Percentiles rank a stretch among this genome's conserved stretches.
phyloP scores from a whole-genome alignment of 192 early-diverging fungal species.

The Lobosporangium transversale region DNA sequence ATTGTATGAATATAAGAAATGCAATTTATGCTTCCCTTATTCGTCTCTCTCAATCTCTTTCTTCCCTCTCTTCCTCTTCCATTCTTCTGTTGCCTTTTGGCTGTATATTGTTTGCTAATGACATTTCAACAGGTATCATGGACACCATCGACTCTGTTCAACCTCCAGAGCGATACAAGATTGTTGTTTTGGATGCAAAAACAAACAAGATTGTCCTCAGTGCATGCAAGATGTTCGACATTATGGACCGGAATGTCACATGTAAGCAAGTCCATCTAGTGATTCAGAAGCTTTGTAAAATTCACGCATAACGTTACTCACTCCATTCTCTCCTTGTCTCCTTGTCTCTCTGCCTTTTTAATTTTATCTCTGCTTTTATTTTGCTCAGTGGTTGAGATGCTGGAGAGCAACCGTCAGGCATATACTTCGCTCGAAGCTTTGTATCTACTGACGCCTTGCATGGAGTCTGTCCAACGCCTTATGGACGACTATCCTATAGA shows the following conservation, averaged over 20 bases:
- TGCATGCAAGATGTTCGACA: conserved; percentile 80
- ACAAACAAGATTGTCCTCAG: conserved; percentile 77
- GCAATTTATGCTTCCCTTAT: no score
- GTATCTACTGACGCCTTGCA: conserved; percentile 68
- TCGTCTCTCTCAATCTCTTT: not conserved
- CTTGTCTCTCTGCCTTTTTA: not conserved
- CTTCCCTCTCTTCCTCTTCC: conserved; percentile 3
- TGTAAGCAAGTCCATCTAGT: conserved; percentile 50
- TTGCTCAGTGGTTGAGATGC: conserved; percentile 68
- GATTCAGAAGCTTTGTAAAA: not conserved
- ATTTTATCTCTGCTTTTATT: not conserved
- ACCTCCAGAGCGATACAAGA: conserved; percentile 81
- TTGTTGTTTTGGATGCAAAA: conserved; percentile 82
- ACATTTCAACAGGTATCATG: conserved; percentile 69
- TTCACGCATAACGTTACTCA: not conserved
- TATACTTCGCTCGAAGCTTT: conserved; percentile 70
- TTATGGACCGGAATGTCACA: conserved; percentile 73
- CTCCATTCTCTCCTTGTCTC: not conserved
- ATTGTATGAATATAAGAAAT: no score
- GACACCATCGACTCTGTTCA: conserved; percentile 83
- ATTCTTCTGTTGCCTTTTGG: no score
- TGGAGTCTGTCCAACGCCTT: conserved; percentile 67
- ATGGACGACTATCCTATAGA: conserved; percentile 66
- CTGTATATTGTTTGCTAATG: no score
- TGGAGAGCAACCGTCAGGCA: conserved; percentile 66